Evolutionary conservation across 2,329 filamentous ascomycete genomes (phyloP), one percentile per base, ranked within the genome.

Genomic region (Aspergillus sojae): DNA sequence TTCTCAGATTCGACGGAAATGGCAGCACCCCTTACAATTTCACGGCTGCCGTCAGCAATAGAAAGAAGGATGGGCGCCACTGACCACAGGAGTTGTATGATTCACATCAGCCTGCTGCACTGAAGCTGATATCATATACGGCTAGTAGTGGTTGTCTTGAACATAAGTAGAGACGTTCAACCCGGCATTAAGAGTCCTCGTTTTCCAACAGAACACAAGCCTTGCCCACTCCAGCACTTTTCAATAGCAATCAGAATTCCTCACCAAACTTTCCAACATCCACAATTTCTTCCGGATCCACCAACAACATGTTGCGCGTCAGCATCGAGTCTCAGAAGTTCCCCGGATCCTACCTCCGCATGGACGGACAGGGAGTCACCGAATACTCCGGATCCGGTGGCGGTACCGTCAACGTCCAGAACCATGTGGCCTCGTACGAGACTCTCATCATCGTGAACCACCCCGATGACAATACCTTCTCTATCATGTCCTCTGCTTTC

Each of bases 291-390:
- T 10, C 48, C 1, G 26, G 48, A 11, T 39, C 32, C 21, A 30
- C 7, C 4, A 36, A 9, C 52, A 54, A 54, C n/a, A 9, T 54
- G 30, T 11, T 54, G 30, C 52, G 52, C 4, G 52, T 54, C n/a
- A 54, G 52, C 52, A 54, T 54, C 32, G 52, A 54, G 30, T 54
- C 52, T 5, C 23, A 54, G 32, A 28, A 36, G 12, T 54, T 54
- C 32, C 52, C 52, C n/a, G 32, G 52, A 14, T 36, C 52, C 3
- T 54, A n/a, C 52, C 52, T 54, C 32, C 52, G 52, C n/a, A 21
- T 54, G 2, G 52, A 54, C 32, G 52, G 30, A 23, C 14, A n/a
- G 5, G 30, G 32, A 7, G 30, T 54, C 21, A 36, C 10, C 5
- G n/a, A 36, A 36, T 36, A 12, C 52, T 14, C 52, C 28, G 30